phyloP scores from a whole-genome alignment of 352 stramenopile genomes.

The Phytopythium oedochilum region DNA sequence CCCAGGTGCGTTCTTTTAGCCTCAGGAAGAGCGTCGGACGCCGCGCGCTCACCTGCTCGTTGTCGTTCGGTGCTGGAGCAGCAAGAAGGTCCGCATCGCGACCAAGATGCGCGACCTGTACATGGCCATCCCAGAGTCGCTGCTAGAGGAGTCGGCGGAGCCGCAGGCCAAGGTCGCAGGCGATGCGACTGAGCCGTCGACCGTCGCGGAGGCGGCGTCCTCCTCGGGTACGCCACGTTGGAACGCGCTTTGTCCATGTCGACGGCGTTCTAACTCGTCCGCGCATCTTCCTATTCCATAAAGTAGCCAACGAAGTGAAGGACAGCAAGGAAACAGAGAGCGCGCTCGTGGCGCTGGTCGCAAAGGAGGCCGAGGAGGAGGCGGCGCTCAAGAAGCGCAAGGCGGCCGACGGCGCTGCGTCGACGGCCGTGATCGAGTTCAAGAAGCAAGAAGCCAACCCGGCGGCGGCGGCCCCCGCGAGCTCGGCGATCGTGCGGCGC shows the following conservation, averaged over 20 bases:
- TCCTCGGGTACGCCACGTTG: conserved; percentile 4
- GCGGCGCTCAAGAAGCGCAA: conserved; percentile 41
- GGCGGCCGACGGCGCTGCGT: conserved; percentile 17
- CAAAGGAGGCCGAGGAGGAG: conserved; percentile 43
- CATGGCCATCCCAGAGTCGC: conserved; percentile 44
- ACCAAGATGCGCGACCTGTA: conserved; percentile 64
- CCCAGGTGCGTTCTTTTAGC: conserved; percentile 30
- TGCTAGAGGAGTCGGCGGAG: conserved; percentile 32
- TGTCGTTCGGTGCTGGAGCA: conserved; percentile 11
- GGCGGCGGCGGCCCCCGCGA: conserved; percentile 14
- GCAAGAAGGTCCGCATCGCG: conserved; percentile 68
- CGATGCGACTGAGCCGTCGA: conserved; percentile 5
- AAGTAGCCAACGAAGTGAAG: conserved; percentile 6
- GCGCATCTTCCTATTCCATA: too few relatives aligned
- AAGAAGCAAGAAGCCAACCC: conserved; percentile 47
- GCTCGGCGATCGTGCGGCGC: conserved; percentile 72
- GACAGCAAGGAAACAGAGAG: conserved; percentile 1
- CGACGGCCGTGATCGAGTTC: conserved; percentile 53
- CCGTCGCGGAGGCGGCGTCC: conserved; percentile 1
- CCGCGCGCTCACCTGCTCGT: neutral
- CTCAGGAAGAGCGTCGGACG: neutral
- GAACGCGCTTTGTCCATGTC: neutral
- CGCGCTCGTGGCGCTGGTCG: conserved; percentile 52
- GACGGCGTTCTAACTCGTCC: conserved; percentile 1
- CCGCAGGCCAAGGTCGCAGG: conserved; percentile 2